These are phyloP conservation scores for Cyclocybe aegerita DNA, from an alignment of 768 basidiomycete species.

Conservation along the genomic window DNA sequence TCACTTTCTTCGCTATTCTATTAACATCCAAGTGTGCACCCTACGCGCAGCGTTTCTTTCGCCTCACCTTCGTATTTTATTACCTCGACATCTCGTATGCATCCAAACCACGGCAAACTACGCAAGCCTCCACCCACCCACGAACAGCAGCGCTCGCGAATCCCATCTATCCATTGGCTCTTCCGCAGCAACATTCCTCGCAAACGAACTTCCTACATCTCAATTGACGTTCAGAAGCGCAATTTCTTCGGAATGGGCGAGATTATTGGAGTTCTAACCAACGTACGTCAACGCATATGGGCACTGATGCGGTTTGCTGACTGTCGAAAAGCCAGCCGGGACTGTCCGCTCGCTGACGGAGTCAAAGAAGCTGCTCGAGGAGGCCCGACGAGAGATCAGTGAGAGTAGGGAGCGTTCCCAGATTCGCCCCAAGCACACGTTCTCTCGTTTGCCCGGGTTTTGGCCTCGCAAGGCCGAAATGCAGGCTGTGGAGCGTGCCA, in stretches of 20 bases:
- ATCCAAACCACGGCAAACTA: constrained; percentile 22
- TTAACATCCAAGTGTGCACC: not conserved
- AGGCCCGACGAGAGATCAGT: constrained; percentile 71
- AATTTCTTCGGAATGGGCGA: constrained; percentile 82
- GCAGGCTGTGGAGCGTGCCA: constrained; percentile 58
- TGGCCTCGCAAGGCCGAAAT: constrained; percentile 68
- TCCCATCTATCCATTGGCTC: constrained; percentile 64
- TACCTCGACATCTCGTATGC: constrained; percentile 12
- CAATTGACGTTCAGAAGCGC: constrained; percentile 61
- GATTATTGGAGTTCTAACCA: constrained; percentile 70
- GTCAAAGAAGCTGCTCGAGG: constrained; percentile 71
- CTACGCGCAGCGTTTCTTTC: not conserved
- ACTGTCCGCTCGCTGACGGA: constrained; percentile 80
- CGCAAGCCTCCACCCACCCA: constrained; percentile 16
- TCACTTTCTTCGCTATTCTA: constrained; percentile 4
- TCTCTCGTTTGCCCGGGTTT: constrained; percentile 75
- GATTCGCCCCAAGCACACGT: constrained; percentile 72
- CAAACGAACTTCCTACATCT: constrained; percentile 57
- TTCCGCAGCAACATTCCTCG: constrained; percentile 75
- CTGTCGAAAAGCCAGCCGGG: constrained; percentile 58
- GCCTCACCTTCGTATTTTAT: constrained; percentile 2
- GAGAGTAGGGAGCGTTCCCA: constrained; percentile 69
- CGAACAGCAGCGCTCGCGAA: constrained; percentile 15
- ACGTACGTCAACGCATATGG: constrained; percentile 44
- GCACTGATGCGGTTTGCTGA: not conserved